These are phyloP conservation scores for Amoebophrya sp. DNA, from an alignment of 169 alveolate genomes.

Conservation along the genomic window DNA sequence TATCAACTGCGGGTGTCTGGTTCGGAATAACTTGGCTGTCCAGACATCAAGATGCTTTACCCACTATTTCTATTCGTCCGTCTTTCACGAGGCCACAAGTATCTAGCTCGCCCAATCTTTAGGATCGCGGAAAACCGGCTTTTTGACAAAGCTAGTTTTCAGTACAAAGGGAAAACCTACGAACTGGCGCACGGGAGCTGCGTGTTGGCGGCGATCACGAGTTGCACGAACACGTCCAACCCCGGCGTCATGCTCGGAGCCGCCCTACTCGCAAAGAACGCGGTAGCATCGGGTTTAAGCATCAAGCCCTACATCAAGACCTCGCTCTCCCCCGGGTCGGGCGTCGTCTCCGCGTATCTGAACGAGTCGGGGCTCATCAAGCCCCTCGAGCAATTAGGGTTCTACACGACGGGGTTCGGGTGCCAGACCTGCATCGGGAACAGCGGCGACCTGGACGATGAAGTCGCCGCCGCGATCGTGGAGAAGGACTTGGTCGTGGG, in stretches of 20 bases:
- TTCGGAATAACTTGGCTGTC: too few species aligned
- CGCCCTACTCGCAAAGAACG: slow-evolving; percentile 83
- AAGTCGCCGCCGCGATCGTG: slow-evolving; percentile 70
- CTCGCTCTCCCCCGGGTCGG: slow-evolving; percentile 82
- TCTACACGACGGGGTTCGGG: slow-evolving; percentile 87
- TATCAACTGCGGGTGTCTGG: too few species aligned
- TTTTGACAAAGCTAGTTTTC: too few species aligned
- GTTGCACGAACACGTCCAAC: slow-evolving; percentile 91
- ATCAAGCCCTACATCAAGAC: slow-evolving; percentile 76
- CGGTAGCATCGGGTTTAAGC: slow-evolving; percentile 34
- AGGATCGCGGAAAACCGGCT: too few species aligned
- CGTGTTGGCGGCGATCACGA: slow-evolving; percentile 88
- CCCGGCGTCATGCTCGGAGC: slow-evolving; percentile 94
- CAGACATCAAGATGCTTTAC: too few species aligned
- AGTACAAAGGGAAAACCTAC: slow-evolving; percentile 16
- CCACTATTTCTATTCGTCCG: too few species aligned
- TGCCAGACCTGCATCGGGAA: slow-evolving; percentile 97
- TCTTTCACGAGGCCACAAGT: too few species aligned
- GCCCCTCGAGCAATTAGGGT: slow-evolving; percentile 58
- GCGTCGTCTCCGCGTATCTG: slow-evolving; percentile 21
- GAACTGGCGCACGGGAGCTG: slow-evolving; percentile 77
- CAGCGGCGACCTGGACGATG: slow-evolving; percentile 84
- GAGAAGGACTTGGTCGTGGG: slow-evolving; percentile 73
- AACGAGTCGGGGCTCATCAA: slow-evolving; percentile 11
- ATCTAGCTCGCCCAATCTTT: too few species aligned